Percentiles rank a stretch among this genome's conserved stretches.
These are phyloP conservation scores for Cytospora paraplurivora DNA, from an alignment of 2,329 filamentous ascomycete genomes.

Conservation along the genomic window DNA sequence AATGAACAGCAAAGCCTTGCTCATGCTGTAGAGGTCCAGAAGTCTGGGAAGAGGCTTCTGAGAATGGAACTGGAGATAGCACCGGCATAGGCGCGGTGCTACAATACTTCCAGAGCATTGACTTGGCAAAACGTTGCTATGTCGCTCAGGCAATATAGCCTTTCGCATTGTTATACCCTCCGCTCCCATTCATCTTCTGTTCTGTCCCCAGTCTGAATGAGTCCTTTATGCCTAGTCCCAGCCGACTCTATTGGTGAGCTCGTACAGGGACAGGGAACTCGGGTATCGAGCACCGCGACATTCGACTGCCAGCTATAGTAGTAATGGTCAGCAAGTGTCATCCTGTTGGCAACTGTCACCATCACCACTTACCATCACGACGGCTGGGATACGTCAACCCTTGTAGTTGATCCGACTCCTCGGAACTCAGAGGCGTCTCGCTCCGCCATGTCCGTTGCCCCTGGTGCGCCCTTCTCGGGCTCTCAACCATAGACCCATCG, in stretches of 20 bases:
- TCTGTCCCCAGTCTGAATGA: not conserved
- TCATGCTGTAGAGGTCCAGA: too few relatives aligned
- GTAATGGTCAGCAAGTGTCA: not conserved
- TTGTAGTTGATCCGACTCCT: constrained; percentile 32
- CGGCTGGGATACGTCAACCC: constrained; percentile 24
- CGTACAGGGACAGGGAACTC: not conserved
- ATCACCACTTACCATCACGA: constrained; percentile 6
- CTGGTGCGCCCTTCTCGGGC: constrained; percentile 31
- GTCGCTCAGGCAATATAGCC: too few relatives aligned
- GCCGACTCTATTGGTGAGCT: not conserved
- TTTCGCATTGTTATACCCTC: too few relatives aligned
- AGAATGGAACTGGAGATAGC: too few relatives aligned
- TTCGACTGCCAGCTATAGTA: not conserved
- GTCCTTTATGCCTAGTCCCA: not conserved
- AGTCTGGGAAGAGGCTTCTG: too few relatives aligned
- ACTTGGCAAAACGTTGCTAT: too few relatives aligned
- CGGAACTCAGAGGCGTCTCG: constrained; percentile 33
- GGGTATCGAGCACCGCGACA: not conserved
- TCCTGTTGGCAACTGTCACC: not conserved
- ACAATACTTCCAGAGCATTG: too few relatives aligned
- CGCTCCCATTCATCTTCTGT: too few relatives aligned
- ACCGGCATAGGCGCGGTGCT: too few relatives aligned
- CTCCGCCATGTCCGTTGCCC: constrained; percentile 14
- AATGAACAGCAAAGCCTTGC: too few relatives aligned
- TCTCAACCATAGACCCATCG: constrained; percentile 43